Percentiles rank a stretch among this genome's conserved stretches.
phyloP scores from a whole-genome alignment of 2,329 filamentous ascomycete species.

The Fusarium sp. region DNA sequence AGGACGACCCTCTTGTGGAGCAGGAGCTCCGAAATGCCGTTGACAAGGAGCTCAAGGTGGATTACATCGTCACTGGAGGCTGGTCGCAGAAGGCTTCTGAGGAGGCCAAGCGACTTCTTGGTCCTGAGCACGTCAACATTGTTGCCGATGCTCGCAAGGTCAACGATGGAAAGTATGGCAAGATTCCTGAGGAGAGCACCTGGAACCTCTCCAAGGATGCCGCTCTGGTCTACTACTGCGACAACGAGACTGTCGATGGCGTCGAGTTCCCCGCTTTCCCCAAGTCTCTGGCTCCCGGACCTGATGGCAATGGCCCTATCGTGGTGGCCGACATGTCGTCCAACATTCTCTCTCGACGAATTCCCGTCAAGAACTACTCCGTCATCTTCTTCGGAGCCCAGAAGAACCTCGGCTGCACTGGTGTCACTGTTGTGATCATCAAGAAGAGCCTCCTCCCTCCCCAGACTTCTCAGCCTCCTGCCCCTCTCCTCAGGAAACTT shows the following conservation, averaged over 20 bases:
- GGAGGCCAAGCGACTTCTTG: constrained; percentile 82
- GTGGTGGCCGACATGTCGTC: constrained; percentile 94
- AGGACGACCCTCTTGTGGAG: constrained; percentile 62
- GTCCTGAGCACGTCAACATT: constrained; percentile 79
- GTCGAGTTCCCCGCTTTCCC: constrained; percentile 89
- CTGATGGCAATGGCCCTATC: constrained; percentile 73
- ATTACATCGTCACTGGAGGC: constrained; percentile 90
- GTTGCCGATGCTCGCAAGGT: constrained; percentile 73
- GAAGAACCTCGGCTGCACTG: constrained; percentile 90
- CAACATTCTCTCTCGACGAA: constrained; percentile 85
- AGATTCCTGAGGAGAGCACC: constrained; percentile 78
- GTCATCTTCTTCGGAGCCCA: constrained; percentile 93
- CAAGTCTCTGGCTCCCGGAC: constrained; percentile 65
- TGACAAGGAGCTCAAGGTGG: constrained; percentile 78
- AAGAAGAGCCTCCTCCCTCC: constrained; percentile 83
- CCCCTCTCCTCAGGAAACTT: constrained; percentile 77
- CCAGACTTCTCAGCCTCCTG: constrained; percentile 70
- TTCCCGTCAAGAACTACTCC: constrained; percentile 83
- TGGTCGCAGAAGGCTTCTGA: constrained; percentile 90
- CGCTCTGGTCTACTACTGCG: constrained; percentile 87
- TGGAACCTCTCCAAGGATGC: constrained; percentile 79
- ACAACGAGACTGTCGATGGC: constrained; percentile 94
- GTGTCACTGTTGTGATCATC: constrained; percentile 87
- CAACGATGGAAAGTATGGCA: constrained; percentile 86
- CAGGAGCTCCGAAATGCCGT: constrained; percentile 72